phyloP scores from a whole-genome alignment of 371 early-diverging fungal species.

The Nematocida ausubeli region DNA sequence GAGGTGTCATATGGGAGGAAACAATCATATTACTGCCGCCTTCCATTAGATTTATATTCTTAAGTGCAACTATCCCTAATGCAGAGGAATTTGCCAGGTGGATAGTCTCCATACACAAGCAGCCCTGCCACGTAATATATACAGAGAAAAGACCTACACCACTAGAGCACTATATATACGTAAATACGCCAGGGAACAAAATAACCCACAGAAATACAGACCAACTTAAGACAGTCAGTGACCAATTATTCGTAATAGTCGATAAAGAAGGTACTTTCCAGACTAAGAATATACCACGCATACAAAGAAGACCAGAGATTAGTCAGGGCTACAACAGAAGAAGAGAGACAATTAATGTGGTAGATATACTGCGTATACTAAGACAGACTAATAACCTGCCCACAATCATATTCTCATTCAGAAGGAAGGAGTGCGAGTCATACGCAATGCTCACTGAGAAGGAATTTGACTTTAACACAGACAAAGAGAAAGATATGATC shows the following conservation, averaged over 20 bases:
- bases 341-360: constrained; percentile 60
- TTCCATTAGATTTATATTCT: constrained; percentile 82
- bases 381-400: constrained; percentile 70
- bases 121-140: constrained; percentile 95
- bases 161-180: constrained; percentile 74
- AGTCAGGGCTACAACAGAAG: constrained; percentile 69
- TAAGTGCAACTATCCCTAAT: constrained; percentile 98
- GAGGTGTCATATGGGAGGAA: constrained; percentile 99
- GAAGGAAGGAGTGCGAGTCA: constrained; percentile 87
- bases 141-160: constrained; percentile 98
- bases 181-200: neutral
- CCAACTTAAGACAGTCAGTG: constrained; percentile 71
- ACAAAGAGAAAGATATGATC: constrained; percentile 81
- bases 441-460: constrained; percentile 75
- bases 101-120: constrained; percentile 88
- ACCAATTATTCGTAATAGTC: constrained; percentile 84
- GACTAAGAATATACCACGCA: constrained; percentile 84
- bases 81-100: constrained; percentile 98
- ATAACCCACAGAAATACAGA: neutral
- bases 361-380: constrained; percentile 47
- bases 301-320: constrained; percentile 67
- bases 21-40: constrained; percentile 90
- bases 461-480: constrained; percentile 84
- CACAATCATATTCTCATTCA: constrained; percentile 96
- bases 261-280: constrained; percentile 76